phyloP scores from a whole-genome alignment of 2,329 filamentous ascomycete genomes.

The Alternaria infectoria region DNA sequence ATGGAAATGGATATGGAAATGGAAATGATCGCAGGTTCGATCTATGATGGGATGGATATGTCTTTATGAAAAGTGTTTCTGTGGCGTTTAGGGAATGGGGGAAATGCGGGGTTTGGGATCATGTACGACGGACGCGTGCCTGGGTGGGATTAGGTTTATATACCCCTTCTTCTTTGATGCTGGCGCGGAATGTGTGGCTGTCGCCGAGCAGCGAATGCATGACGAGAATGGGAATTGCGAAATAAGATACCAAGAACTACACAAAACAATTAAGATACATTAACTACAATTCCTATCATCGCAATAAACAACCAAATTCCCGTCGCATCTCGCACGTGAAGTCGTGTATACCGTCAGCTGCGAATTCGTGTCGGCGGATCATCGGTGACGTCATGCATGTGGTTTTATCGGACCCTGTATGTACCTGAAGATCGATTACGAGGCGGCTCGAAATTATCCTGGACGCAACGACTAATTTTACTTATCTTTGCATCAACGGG shows the following conservation, averaged over 20 bases:
- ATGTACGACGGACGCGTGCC: neutral
- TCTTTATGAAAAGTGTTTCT: conserved; percentile 27
- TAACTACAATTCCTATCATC: too few species aligned
- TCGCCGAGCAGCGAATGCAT: too few species aligned
- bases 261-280: neutral
- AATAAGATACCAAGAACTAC: neutral
- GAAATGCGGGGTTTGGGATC: neutral
- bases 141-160: neutral
- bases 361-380: neutral
- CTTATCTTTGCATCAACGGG: too few species aligned
- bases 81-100: neutral
- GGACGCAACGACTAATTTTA: too few species aligned
- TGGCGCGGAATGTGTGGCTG: too few species aligned
- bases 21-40: conserved; percentile 5
- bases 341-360: neutral
- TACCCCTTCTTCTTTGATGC: conserved; percentile 8
- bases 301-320: too few species aligned
- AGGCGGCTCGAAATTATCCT: conserved; percentile 1
- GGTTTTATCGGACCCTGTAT: neutral
- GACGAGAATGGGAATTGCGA: neutral
- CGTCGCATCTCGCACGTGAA: too few species aligned
- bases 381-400: conserved; percentile 2
- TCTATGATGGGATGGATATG: conserved; percentile 13
- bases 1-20: neutral
- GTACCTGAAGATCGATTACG: neutral